Evolutionary conservation across 1,139 yeast species (phyloP).

Genomic region (Suhomyces bolitotheri): DNA sequence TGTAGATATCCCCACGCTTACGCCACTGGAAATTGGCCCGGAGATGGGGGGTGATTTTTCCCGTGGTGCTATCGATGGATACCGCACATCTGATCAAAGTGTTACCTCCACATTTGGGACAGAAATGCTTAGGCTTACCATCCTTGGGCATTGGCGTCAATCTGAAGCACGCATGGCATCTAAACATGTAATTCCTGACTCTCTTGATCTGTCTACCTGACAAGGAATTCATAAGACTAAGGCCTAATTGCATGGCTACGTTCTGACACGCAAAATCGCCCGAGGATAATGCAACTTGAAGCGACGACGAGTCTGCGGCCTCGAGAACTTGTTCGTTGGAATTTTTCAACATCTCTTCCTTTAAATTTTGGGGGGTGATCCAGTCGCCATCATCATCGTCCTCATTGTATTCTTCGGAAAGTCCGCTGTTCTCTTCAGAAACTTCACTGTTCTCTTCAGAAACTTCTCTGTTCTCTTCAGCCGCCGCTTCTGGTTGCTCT

Average conservation of each 20-base stretch:
- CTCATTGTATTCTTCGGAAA: constrained; percentile 50
- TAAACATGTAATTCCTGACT: constrained; percentile 86
- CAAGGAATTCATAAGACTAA: constrained; percentile 79
- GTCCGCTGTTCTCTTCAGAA: constrained; percentile 9
- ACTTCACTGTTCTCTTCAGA: constrained; percentile 13
- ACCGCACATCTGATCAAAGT: constrained; percentile 90
- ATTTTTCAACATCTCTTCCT: constrained; percentile 67
- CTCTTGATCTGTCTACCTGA: constrained; percentile 84
- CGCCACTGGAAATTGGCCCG: constrained; percentile 94
- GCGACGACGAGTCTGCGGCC: constrained; percentile 21
- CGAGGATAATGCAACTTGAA: constrained; percentile 82
- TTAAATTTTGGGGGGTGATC: constrained; percentile 88
- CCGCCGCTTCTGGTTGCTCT: constrained; percentile 8
- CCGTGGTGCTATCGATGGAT: constrained; percentile 75
- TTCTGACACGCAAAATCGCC: constrained; percentile 98
- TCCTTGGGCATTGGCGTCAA: constrained; percentile 74
- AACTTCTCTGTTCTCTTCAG: background rate
- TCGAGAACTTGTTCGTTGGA: constrained; percentile 47
- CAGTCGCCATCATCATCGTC: constrained; percentile 88
- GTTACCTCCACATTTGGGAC: constrained; percentile 95
- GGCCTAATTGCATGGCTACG: constrained; percentile 87
- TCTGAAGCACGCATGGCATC: constrained; percentile 96
- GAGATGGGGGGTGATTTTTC: constrained; percentile 84
- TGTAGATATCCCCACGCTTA: constrained; percentile 78
- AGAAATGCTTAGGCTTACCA: constrained; percentile 81